Evolutionary conservation across 371 early-diverging fungal species (phyloP).

Genomic region (Blakeslea trispora): DNA sequence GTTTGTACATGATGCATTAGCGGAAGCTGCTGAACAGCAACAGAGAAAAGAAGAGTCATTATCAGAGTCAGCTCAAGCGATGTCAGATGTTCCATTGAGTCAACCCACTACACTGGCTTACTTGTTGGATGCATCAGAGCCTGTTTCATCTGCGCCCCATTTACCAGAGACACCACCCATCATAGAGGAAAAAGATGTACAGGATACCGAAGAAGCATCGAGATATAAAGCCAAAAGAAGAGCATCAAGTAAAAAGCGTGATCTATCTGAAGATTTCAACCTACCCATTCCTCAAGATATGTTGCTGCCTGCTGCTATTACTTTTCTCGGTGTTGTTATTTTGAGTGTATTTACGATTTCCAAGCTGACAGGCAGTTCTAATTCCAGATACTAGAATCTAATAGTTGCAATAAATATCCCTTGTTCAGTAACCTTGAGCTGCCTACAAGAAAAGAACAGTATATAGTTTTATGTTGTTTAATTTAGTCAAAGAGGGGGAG

Average conservation of each 20-base stretch:
- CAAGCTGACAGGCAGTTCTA: constrained; percentile 26
- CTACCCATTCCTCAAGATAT: constrained; percentile 53
- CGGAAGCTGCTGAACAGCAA: constrained; percentile 16
- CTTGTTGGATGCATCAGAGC: neutral
- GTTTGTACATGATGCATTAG: constrained; percentile 42
- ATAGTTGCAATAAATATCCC: too few species aligned
- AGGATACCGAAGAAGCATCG: constrained; percentile 6
- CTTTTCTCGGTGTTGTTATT: constrained; percentile 58
- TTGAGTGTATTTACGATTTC: constrained; percentile 57
- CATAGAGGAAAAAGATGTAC: constrained; percentile 1
- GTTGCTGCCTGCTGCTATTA: constrained; percentile 58
- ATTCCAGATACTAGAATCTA: constrained; percentile 10
- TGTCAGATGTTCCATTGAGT: constrained; percentile 13
- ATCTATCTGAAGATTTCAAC: constrained; percentile 22
- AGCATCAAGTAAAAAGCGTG: constrained; percentile 11
- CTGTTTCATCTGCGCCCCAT: too few species aligned
- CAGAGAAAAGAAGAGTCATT: constrained; percentile 10
- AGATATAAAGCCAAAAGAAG: constrained; percentile 7
- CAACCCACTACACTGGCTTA: constrained; percentile 22
- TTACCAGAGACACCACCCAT: neutral
- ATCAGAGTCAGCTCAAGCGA: neutral
- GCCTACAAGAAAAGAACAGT: too few species aligned
- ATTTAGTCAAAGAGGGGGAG: too few species aligned
- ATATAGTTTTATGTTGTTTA: too few species aligned
- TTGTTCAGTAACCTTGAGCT: too few species aligned